Evolutionary conservation across 2,329 filamentous ascomycete genomes (phyloP), one percentile per base, ranked within the genome.

Genomic region (Chalara sp.): DNA sequence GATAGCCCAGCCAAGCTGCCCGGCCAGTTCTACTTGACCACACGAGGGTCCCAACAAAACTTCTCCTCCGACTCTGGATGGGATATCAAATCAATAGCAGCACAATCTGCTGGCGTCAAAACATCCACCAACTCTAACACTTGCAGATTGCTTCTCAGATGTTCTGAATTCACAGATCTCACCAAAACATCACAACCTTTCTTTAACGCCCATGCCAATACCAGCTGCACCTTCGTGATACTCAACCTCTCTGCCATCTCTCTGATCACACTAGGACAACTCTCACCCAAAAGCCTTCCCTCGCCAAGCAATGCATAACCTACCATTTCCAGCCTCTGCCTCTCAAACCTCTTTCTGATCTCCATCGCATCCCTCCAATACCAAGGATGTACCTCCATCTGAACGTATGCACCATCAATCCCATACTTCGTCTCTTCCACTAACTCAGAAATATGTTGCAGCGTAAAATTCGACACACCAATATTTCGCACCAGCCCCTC

Each of bases 401-500:
- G 87, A 76, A 91, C 89, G 59, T 88, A 86, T n/a, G 85, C 84
- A 5, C 76, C 77, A 46, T 73, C 67, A 54, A 76, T 66, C 71
- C 78, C 54, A 45, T 51, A 57, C 8, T 51, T 47, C 4, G 78
- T 75, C 60, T 85, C 78, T 59, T 76, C 79, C 56, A 91, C 73
- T 54, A 92, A 76, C 69, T 81, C 85, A 74, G 89, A 84, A 41
- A 92, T 73, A 70, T 91, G 86, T 67, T 74, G 79, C 67, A 89
- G 87, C 57, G 77, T 84, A 67, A 92, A 92, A 77, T 92, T 93
- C 68, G 85, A 89, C 50, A 92, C 85, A 58, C 87, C 87, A 65
- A 91, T 88, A 73, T 87, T 87, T 67, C 77, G 78, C 48, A 86
- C 84, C 68, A 88, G 85, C 65, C 83, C 83, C 37, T 78, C 80